These are phyloP conservation scores for Ceratocystis smalleyi DNA, from an alignment of 2,329 filamentous ascomycete genomes.

Conservation along the genomic window DNA sequence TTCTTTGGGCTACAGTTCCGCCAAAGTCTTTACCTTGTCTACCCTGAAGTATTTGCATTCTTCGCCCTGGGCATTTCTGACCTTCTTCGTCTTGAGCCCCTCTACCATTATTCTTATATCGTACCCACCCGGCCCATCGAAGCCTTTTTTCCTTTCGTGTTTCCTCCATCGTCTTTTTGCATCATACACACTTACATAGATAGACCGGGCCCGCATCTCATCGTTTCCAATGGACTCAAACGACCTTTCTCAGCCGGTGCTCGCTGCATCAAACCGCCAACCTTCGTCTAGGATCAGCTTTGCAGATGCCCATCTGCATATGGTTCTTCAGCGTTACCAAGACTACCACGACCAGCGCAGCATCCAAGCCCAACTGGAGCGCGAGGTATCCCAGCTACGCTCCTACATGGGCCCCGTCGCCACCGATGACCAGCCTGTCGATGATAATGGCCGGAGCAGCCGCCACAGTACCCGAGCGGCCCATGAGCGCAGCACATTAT, in stretches of 20 bases:
- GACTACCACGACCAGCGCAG: slow-evolving; percentile 11
- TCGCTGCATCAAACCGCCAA: background rate
- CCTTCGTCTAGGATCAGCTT: background rate
- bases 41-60: background rate
- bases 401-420: background rate
- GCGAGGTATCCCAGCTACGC: slow-evolving; percentile 11
- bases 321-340: slow-evolving; percentile 15
- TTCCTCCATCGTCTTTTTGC: too few relatives aligned
- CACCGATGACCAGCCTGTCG: background rate
- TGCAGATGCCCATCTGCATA: slow-evolving; percentile 10
- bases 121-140: background rate
- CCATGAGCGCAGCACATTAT: background rate
- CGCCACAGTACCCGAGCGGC: background rate
- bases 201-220: too few relatives aligned
- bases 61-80: background rate
- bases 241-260: background rate
- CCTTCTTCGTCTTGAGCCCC: background rate
- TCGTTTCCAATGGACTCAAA: slow-evolving; percentile 3
- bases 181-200: too few relatives aligned
- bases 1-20: background rate
- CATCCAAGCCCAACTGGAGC: slow-evolving; percentile 5
- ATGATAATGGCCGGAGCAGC: background rate
- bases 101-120: background rate
- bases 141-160: too few relatives aligned
- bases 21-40: too few relatives aligned